A percentile compares a stretch with the other conserved stretches of the same genome.
Evolutionary conservation across 2,329 filamentous ascomycete species (phyloP).

Genomic region (Trichoderma asperellum): DNA sequence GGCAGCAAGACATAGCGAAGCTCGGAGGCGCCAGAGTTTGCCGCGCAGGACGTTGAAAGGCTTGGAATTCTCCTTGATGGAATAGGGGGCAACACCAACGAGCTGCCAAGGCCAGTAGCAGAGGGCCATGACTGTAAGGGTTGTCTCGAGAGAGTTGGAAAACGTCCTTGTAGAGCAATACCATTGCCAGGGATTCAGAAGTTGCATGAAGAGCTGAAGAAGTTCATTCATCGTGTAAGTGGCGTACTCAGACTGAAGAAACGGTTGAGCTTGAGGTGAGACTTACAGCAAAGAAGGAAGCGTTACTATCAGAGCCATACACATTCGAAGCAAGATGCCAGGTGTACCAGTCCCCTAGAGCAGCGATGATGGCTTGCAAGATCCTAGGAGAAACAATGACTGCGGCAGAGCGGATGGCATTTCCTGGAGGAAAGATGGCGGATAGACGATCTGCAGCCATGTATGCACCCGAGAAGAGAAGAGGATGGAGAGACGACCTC

Average conservation of each 20-base stretch:
- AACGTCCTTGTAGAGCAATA: slow-evolving; percentile 92
- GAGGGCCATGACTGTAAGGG: slow-evolving; percentile 78
- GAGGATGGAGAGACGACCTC: slow-evolving; percentile 89
- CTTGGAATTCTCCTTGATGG: slow-evolving; percentile 48
- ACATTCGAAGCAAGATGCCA: slow-evolving; percentile 78
- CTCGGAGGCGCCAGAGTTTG: slow-evolving; percentile 45
- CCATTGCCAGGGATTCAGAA: slow-evolving; percentile 79
- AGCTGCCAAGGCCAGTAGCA: slow-evolving; percentile 86
- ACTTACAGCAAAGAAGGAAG: slow-evolving; percentile 71
- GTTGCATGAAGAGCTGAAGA: slow-evolving; percentile 43
- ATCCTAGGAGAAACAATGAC: slow-evolving; percentile 74
- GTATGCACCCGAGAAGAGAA: slow-evolving; percentile 80
- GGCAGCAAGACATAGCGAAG: slow-evolving; percentile 75
- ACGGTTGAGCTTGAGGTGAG: neutral
- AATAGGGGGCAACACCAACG: slow-evolving; percentile 49
- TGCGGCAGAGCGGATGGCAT: slow-evolving; percentile 63
- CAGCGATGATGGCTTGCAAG: slow-evolving; percentile 77
- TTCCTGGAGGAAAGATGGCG: slow-evolving; percentile 56
- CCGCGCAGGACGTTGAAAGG: slow-evolving; percentile 34
- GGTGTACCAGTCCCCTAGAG: slow-evolving; percentile 80
- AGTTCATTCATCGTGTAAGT: neutral
- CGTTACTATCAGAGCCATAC: slow-evolving; percentile 67
- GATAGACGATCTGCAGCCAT: slow-evolving; percentile 62
- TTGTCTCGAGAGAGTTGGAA: slow-evolving; percentile 92
- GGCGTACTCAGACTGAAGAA: too few relatives aligned